These are phyloP conservation scores for Helicostylum pulchrum DNA, from an alignment of 192 early-diverging fungal species.

Conservation along the genomic window DNA sequence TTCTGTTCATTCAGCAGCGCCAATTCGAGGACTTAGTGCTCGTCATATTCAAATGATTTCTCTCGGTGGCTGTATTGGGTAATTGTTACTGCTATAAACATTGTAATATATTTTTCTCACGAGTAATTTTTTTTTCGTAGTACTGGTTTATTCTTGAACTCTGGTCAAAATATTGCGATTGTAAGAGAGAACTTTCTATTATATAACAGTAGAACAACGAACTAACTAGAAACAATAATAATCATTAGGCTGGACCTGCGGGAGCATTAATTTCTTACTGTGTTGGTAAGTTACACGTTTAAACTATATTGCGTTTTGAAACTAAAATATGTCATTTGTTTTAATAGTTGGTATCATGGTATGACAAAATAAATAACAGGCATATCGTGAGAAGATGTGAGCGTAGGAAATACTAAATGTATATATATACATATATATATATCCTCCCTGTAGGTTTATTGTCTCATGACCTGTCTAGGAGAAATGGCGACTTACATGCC, in stretches of 20 bases:
- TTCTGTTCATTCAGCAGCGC: neutral
- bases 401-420: too few species aligned
- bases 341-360: slow-evolving; percentile 58
- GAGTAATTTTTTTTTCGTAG: slow-evolving; percentile 26
- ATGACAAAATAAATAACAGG: neutral
- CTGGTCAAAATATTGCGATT: slow-evolving; percentile 55
- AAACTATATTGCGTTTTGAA: too few species aligned
- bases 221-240: neutral
- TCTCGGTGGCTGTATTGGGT: slow-evolving; percentile 35
- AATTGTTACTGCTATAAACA: neutral
- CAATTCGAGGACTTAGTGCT: slow-evolving; percentile 23
- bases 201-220: too few species aligned
- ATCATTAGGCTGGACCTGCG: slow-evolving; percentile 62
- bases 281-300: slow-evolving; percentile 9
- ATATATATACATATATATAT: too few species aligned
- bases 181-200: too few species aligned
- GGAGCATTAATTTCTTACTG: slow-evolving; percentile 70
- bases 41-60: slow-evolving; percentile 36
- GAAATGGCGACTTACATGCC: slow-evolving; percentile 84
- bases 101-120: neutral
- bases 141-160: slow-evolving; percentile 70
- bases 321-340: slow-evolving; percentile 24
- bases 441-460: slow-evolving; percentile 27
- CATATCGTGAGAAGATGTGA: neutral
- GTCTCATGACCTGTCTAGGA: slow-evolving; percentile 67